These are phyloP conservation scores for barrel medic (Medicago truncatula) DNA, from an alignment of 306 rosid species.

Conservation along the genomic window DNA sequence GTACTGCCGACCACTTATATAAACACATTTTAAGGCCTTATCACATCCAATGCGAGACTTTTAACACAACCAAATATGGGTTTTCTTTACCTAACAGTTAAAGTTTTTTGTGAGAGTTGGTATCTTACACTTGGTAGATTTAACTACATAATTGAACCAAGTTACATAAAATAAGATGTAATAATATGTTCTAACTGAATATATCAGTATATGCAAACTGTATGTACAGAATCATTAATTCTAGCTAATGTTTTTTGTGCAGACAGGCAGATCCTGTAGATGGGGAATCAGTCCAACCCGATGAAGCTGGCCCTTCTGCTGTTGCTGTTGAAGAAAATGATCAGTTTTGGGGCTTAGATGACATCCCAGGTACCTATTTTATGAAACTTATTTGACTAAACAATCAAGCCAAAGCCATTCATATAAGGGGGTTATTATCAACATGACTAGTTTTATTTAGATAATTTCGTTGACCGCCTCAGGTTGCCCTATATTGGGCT, in stretches of 20 bases:
- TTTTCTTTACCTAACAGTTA: not conserved
- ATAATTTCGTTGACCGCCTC: not conserved
- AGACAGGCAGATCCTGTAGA: slow-evolving; percentile 81
- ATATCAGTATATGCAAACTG: slow-evolving; percentile 39
- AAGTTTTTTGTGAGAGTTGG: slow-evolving; percentile 18
- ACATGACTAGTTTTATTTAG: not conserved
- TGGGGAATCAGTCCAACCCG: slow-evolving; percentile 57
- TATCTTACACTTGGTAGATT: slow-evolving; percentile 2
- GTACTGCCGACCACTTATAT: too few relatives aligned
- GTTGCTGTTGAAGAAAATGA: slow-evolving; percentile 71
- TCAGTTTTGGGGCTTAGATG: slow-evolving; percentile 79
- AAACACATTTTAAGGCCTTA: too few relatives aligned
- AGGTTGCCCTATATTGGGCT: not conserved
- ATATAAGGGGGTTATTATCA: not conserved
- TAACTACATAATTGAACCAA: slow-evolving; percentile 5
- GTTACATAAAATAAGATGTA: slow-evolving; percentile 1
- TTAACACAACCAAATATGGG: too few relatives aligned
- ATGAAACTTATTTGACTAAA: slow-evolving; percentile 15
- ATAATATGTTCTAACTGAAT: slow-evolving; percentile 15
- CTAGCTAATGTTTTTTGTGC: slow-evolving; percentile 35
- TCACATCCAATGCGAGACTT: too few relatives aligned
- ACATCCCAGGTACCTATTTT: slow-evolving; percentile 72
- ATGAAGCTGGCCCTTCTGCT: slow-evolving; percentile 53
- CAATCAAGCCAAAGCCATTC: slow-evolving; percentile 17
- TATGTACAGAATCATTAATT: slow-evolving; percentile 15